Evolutionary conservation across 306 rosid genomes (phyloP), one percentile per base, ranked within the genome.

Genomic region (Rosa lucieae): DNA sequence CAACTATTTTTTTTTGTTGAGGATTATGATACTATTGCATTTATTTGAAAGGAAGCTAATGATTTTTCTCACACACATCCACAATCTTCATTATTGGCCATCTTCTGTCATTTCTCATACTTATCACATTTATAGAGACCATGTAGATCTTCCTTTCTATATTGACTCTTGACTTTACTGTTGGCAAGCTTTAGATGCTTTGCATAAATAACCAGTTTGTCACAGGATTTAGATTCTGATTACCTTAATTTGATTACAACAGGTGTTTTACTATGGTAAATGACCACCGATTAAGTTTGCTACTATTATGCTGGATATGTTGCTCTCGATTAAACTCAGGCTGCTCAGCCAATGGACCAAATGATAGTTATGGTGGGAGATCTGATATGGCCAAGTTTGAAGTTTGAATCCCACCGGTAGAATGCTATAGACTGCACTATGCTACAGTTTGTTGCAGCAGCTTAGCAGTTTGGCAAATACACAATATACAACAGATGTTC

Each of bases 211-310:
- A 66, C 47, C 47, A 17, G 13, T 40, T 66, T 39, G 71, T 15
- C 21, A 17, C 51, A 56, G 1, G 40, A n/a, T 23, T 40, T 21
- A 13, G 11, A 58, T 76, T 68, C 56, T 72, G 15, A 46, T 32
- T 32, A 42, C 42, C 58, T 65, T 77, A 51, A 18, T 85, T 75
- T 84, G 79, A 51, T 81, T 86, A 67, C 70, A 46, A 77, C 87
- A 93, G 98, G 98, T 91, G 83, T 90, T 86, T 76, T 78, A 68
- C 82, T 81, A 73, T 52, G 84, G 90, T 65, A 85, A 85, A 73
- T 73, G 82, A 84, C 72, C 78, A 58, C 74, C 26, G 3, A 15
- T 8, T 6, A 20, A 73, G 29, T 52, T 73, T 75, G 44, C 77
- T 59, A 81, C 44, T 67, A 79, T 73, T 78, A 37, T 68, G 80